Evolutionary conservation across 192 early-diverging fungal genomes (phyloP).

Genomic region (Gamsiella multidivaricata): DNA sequence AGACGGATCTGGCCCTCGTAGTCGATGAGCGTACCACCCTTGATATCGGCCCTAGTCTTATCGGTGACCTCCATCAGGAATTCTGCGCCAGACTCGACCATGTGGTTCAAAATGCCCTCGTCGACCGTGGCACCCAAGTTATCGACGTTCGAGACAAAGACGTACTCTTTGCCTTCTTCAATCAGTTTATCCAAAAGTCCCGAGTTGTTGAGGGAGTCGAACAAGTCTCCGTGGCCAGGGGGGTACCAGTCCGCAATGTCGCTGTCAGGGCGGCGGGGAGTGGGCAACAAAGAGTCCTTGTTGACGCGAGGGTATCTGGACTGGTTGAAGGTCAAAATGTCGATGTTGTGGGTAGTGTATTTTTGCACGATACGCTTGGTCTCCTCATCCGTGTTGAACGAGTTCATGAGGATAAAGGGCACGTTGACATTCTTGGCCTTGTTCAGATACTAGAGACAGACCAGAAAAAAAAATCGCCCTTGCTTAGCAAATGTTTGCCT

Average conservation of each 20-base stretch:
- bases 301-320: constrained; percentile 92
- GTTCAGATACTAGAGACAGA: constrained; percentile 83
- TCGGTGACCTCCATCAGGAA: constrained; percentile 99
- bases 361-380: constrained; percentile 98
- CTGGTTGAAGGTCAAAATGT: constrained; percentile 98
- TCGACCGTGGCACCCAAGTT: constrained; percentile 99
- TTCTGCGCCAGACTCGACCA: constrained; percentile 87
- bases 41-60: constrained; percentile 99
- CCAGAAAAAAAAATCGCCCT: background rate
- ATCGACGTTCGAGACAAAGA: constrained; percentile 99
- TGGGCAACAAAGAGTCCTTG: constrained; percentile 91
- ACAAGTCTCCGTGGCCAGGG: constrained; percentile 98
- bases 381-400: constrained; percentile 99
- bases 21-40: constrained; percentile 99
- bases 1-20: constrained; percentile 94
- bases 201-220: constrained; percentile 92
- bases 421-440: constrained; percentile 88
- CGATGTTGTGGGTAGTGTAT: constrained; percentile 91
- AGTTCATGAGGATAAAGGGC: constrained; percentile 99
- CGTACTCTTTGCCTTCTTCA: constrained; percentile 96
- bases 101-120: constrained; percentile 89
- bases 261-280: constrained; percentile 75
- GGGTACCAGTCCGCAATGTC: constrained; percentile 89
- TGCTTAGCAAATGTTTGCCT: too few relatives aligned
- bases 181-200: constrained; percentile 94